phyloP scores from a whole-genome alignment of 2,329 filamentous ascomycete genomes.

The Clarireedia paspali region DNA sequence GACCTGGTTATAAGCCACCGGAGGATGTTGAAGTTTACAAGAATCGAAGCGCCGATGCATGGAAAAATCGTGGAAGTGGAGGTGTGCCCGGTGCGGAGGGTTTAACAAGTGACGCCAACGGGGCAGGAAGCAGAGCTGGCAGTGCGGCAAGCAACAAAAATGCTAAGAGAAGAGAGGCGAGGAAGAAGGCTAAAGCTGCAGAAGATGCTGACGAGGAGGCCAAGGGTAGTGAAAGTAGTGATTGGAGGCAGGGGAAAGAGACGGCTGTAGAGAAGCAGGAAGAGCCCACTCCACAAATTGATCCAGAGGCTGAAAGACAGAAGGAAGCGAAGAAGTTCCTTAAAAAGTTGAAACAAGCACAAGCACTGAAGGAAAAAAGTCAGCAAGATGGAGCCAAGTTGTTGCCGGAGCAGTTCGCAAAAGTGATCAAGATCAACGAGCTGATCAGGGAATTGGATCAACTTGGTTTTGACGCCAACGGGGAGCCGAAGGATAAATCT shows the following conservation, averaged over 20 bases:
- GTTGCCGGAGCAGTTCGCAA: constrained; percentile 90
- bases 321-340: constrained; percentile 88
- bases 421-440: constrained; percentile 96
- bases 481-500: constrained; percentile 46
- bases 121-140: constrained; percentile 29
- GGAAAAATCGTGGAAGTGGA: constrained; percentile 64
- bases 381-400: constrained; percentile 79
- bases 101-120: constrained; percentile 33
- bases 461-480: constrained; percentile 76
- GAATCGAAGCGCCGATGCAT: constrained; percentile 80
- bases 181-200: constrained; percentile 47
- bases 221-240: constrained; percentile 24
- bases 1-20: constrained; percentile 85
- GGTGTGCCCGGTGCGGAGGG: constrained; percentile 70
- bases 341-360: constrained; percentile 93
- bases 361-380: constrained; percentile 74
- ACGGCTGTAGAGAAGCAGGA: constrained; percentile 19
- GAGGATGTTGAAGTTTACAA: constrained; percentile 97
- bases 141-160: constrained; percentile 69
- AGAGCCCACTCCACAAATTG: constrained; percentile 31
- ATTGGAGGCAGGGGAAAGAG: constrained; percentile 32
- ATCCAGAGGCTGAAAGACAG: constrained; percentile 72
- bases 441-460: constrained; percentile 79
- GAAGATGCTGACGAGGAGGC: constrained; percentile 32
- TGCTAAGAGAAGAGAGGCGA: constrained; percentile 66